Evolutionary conservation across 768 basidiomycete species (phyloP).

Genomic region (Agaricus bisporus): DNA sequence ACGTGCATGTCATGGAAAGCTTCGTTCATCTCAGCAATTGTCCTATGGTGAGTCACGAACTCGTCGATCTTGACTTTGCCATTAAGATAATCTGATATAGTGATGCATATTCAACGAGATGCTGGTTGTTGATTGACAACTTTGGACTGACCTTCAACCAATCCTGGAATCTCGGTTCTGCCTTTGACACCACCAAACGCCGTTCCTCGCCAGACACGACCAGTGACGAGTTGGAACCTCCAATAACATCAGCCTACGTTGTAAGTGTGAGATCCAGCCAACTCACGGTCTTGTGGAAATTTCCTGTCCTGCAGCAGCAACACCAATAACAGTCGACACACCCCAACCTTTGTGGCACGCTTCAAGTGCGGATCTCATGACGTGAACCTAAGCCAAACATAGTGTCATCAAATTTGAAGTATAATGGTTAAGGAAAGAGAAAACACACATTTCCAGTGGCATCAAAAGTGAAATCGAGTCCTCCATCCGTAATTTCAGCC

Average conservation of each 20-base stretch:
- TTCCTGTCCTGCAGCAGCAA: slow-evolving; percentile 95
- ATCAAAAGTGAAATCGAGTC: slow-evolving; percentile 95
- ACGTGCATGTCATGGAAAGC: slow-evolving; percentile 98
- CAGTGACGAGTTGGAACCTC: slow-evolving; percentile 57
- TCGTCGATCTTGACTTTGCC: slow-evolving; percentile 90
- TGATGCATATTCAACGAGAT: slow-evolving; percentile 4
- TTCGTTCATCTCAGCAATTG: slow-evolving; percentile 69
- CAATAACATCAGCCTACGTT: slow-evolving; percentile 1
- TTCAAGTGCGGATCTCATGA: slow-evolving; percentile 94
- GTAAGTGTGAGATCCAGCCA: background rate
- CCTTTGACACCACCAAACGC: slow-evolving; percentile 99
- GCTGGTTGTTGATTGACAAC: background rate
- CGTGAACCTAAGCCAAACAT: slow-evolving; percentile 54
- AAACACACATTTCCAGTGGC: slow-evolving; percentile 76
- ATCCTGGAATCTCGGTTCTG: slow-evolving; percentile 88
- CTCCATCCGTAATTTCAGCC: slow-evolving; percentile 91
- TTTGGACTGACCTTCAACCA: slow-evolving; percentile 68
- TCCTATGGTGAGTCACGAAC: slow-evolving; percentile 87
- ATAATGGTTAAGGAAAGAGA: background rate
- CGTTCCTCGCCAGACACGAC: slow-evolving; percentile 88
- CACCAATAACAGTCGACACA: slow-evolving; percentile 91
- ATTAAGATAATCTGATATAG: slow-evolving; percentile 61
- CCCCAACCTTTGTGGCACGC: slow-evolving; percentile 99
- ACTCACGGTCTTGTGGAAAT: slow-evolving; percentile 83
- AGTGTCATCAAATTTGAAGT: background rate